A percentile compares a stretch with the other conserved stretches of the same genome.
phyloP scores from a whole-genome alignment of 2,329 filamentous ascomycete species.

The Ophiocordyceps robertsii region DNA sequence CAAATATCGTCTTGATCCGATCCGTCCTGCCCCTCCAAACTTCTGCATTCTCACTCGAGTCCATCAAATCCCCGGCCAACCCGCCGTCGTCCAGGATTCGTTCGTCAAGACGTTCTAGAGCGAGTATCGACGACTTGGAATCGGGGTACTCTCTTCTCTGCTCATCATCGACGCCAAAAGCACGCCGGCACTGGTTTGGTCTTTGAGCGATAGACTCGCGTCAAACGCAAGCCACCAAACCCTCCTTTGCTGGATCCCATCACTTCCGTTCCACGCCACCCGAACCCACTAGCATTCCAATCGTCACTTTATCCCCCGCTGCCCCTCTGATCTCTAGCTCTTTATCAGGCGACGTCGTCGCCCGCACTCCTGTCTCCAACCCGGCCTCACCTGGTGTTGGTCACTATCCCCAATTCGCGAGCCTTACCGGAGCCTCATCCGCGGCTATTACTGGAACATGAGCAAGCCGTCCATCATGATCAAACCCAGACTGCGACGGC shows the following conservation, averaged over 20 bases:
- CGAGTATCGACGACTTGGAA: too few relatives aligned
- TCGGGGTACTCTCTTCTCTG: too few relatives aligned
- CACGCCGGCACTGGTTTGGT: conserved; percentile 1
- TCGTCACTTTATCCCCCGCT: conserved; percentile 1
- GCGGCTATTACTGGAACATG: not conserved
- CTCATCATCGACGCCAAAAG: not conserved
- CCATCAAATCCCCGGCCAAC: too few relatives aligned
- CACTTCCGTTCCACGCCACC: not conserved
- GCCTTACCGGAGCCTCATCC: not conserved
- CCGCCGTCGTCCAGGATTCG: too few relatives aligned
- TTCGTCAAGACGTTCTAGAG: too few relatives aligned
- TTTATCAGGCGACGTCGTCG: not conserved
- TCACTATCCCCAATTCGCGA: not conserved
- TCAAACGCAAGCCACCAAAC: conserved; percentile 11
- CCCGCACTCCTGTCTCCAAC: not conserved
- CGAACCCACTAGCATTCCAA: conserved; percentile 10
- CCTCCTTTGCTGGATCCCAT: conserved; percentile 2
- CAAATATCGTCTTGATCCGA: too few relatives aligned
- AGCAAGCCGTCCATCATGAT: conserved; percentile 20
- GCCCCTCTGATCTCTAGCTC: conserved; percentile 3
- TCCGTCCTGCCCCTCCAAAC: too few relatives aligned
- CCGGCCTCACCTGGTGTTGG: not conserved
- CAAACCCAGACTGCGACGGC: conserved; percentile 29
- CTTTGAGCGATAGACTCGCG: conserved; percentile 7
- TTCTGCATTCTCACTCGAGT: too few relatives aligned